phyloP scores from a whole-genome alignment of 2,329 filamentous ascomycete species.

The Raffaelea ambrosiae region DNA sequence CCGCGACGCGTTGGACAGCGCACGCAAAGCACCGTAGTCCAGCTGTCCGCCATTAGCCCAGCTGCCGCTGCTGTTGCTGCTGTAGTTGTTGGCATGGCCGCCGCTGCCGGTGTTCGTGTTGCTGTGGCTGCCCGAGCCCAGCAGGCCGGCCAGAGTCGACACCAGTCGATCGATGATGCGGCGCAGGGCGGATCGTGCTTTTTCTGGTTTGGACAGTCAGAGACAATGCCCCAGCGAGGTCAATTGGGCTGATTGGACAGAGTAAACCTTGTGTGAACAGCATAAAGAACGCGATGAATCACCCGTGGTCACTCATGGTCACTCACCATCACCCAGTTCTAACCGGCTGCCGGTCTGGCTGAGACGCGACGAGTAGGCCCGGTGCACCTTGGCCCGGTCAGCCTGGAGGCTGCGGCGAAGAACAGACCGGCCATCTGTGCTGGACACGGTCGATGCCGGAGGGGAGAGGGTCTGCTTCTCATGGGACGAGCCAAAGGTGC shows the following conservation, averaged over 20 bases:
- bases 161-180: slow-evolving; percentile 34
- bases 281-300: no score
- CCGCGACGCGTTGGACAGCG: slow-evolving; percentile 38
- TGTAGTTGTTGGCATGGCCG: slow-evolving; percentile 17
- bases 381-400: slow-evolving; percentile 31
- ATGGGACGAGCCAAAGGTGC: slow-evolving; percentile 9
- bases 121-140: slow-evolving; percentile 22
- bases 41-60: no score
- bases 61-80: slow-evolving; percentile 6
- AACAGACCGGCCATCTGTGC: background rate
- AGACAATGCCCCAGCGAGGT: no score
- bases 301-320: no score
- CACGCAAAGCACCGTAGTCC: slow-evolving; percentile 37
- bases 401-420: slow-evolving; percentile 25
- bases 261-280: no score
- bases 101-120: slow-evolving; percentile 10
- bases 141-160: slow-evolving; percentile 29
- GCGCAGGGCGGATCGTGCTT: slow-evolving; percentile 28
- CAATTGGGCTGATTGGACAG: no score
- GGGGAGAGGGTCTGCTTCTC: background rate
- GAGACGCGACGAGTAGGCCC: slow-evolving; percentile 32
- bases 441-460: background rate
- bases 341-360: slow-evolving; percentile 32
- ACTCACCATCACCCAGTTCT: slow-evolving; percentile 39
- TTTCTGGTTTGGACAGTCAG: no score